These are phyloP conservation scores for Podospora appendiculata DNA, from an alignment of 495 filamentous ascomycete genomes.

Conservation along the genomic window DNA sequence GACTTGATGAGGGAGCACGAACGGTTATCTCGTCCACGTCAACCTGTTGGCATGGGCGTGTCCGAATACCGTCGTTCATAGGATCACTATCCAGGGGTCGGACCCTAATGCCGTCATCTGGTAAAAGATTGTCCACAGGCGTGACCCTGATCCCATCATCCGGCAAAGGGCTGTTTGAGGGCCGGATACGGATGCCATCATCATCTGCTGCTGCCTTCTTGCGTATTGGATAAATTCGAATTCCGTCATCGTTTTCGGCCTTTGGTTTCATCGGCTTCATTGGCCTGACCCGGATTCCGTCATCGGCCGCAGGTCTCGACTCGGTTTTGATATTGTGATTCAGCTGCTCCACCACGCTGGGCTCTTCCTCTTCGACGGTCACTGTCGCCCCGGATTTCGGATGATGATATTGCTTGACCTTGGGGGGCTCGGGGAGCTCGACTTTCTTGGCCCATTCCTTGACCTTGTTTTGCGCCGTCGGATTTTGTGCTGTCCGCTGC, in stretches of 20 bases:
- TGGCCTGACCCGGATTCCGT: slow-evolving; percentile 31
- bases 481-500: slow-evolving; percentile 40
- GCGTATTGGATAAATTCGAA: slow-evolving; percentile 30
- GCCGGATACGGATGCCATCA: slow-evolving; percentile 22
- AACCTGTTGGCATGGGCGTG: slow-evolving; percentile 17
- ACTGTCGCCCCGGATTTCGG: slow-evolving; percentile 20
- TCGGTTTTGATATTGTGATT: slow-evolving; percentile 4
- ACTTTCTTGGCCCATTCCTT: slow-evolving; percentile 44
- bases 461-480: slow-evolving; percentile 41
- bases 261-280: slow-evolving; percentile 1
- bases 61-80: slow-evolving; percentile 15
- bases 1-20: slow-evolving; percentile 21
- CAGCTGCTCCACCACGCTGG: slow-evolving; percentile 6
- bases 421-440: slow-evolving; percentile 25
- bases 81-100: slow-evolving; percentile 5
- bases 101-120: slow-evolving; percentile 23
- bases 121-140: slow-evolving; percentile 12
- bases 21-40: slow-evolving; percentile 22
- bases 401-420: slow-evolving; percentile 18
- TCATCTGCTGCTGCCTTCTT: slow-evolving; percentile 15
- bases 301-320: slow-evolving; percentile 16
- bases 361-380: slow-evolving; percentile 20
- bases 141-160: slow-evolving; percentile 21
- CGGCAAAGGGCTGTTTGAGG: slow-evolving; percentile 1
- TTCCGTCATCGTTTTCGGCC: not conserved